Conservation (phyloP, 177 flowering plant genomes). For the Vitis hybrid region DNA sequence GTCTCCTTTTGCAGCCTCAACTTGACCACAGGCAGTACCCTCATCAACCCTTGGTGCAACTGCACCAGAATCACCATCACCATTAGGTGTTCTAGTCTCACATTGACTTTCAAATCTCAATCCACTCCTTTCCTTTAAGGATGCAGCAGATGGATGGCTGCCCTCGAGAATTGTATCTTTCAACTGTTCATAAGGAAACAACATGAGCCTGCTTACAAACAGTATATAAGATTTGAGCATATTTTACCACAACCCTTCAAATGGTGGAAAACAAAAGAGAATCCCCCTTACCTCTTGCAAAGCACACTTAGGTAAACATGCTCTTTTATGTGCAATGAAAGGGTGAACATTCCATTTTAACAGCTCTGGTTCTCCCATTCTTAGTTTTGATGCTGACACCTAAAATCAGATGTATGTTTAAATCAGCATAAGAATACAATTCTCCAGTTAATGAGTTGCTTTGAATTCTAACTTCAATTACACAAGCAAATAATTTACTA, state of each 20-base stretch:
- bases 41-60: slow-evolving; percentile 6
- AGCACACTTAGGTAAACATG: slow-evolving; percentile 42
- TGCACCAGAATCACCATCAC: slow-evolving; percentile 15
- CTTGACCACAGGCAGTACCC: slow-evolving; percentile 1
- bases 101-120: slow-evolving; percentile 17
- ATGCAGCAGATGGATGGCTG: slow-evolving; percentile 29
- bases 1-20: slow-evolving; percentile 8
- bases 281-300: slow-evolving; percentile 40
- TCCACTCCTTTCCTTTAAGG: slow-evolving; percentile 39
- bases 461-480: background rate
- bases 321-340: slow-evolving; percentile 53
- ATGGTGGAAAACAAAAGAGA: background rate
- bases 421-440: background rate
- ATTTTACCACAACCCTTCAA: background rate
- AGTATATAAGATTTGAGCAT: background rate
- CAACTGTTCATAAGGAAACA: slow-evolving; percentile 39
- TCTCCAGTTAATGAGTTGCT: background rate
- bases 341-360: slow-evolving; percentile 37
- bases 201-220: background rate
- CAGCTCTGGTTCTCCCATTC: slow-evolving; percentile 20
- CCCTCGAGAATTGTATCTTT: slow-evolving; percentile 47
- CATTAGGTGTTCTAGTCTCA: background rate
- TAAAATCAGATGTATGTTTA: slow-evolving; percentile 13
- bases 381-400: slow-evolving; percentile 24
- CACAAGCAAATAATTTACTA: background rate